Evolutionary conservation across 2,329 filamentous ascomycete species (phyloP).

Genomic region (Cordyceps fumosorosea): DNA sequence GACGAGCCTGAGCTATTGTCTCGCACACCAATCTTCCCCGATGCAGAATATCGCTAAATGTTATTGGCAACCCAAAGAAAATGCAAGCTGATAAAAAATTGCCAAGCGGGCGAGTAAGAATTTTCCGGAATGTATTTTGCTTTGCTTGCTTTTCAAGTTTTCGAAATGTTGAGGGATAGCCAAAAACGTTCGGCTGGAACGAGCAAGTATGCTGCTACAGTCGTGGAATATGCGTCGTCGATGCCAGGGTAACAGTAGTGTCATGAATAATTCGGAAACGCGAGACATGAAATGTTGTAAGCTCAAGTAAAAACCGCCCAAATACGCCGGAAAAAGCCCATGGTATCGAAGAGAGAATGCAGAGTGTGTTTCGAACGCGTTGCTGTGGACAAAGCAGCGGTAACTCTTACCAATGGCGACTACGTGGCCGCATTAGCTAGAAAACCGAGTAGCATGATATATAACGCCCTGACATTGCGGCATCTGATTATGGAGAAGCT

Average conservation of each 20-base stretch:
- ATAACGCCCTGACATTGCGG: not conserved
- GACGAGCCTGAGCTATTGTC: not conserved
- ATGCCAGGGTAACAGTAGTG: not conserved
- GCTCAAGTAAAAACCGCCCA: slow-evolving; percentile 6
- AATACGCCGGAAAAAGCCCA: slow-evolving; percentile 21
- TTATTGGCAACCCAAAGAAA: slow-evolving; percentile 6
- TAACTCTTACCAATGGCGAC: slow-evolving; percentile 23
- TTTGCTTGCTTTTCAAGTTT: not conserved
- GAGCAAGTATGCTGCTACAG: not conserved
- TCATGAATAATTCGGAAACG: not conserved
- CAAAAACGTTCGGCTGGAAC: not conserved
- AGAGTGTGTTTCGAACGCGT: slow-evolving; percentile 34
- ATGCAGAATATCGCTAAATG: slow-evolving; percentile 11
- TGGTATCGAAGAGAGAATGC: slow-evolving; percentile 40
- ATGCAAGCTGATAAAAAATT: slow-evolving; percentile 1
- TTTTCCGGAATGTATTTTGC: not conserved
- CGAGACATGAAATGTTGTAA: slow-evolving; percentile 7
- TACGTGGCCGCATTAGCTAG: not conserved
- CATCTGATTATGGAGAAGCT: slow-evolving; percentile 45
- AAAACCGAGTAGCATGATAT: slow-evolving; percentile 23
- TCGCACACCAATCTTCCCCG: not conserved
- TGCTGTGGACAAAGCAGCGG: slow-evolving; percentile 34
- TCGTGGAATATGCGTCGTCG: not conserved
- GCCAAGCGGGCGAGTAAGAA: not conserved
- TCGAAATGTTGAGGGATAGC: not conserved